These are phyloP conservation scores for Escovopsis sp. DNA, from an alignment of 2,329 filamentous ascomycete genomes.

Conservation along the genomic window DNA sequence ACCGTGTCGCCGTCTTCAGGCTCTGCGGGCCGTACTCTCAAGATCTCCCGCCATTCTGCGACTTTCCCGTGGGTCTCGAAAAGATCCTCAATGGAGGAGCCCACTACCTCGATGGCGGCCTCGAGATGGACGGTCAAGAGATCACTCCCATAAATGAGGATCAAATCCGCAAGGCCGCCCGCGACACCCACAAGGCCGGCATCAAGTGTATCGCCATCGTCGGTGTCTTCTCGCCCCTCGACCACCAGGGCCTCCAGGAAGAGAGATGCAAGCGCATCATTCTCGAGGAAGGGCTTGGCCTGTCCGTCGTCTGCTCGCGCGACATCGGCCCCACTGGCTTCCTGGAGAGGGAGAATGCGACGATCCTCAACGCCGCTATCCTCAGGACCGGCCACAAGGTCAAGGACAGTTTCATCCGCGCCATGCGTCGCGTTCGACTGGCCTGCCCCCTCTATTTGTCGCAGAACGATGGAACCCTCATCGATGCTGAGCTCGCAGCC, in stretches of 20 bases:
- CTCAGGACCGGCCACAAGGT: conserved; percentile 31
- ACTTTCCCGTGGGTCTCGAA: conserved; percentile 27
- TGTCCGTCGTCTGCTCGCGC: conserved; percentile 27
- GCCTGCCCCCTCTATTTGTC: conserved; percentile 33
- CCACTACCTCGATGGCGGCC: conserved; percentile 28
- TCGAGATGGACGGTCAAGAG: conserved; percentile 33
- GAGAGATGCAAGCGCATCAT: conserved; percentile 23
- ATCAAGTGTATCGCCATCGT: conserved; percentile 26
- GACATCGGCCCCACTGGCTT: conserved; percentile 29
- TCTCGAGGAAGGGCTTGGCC: conserved; percentile 18
- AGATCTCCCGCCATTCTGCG: conserved; percentile 30
- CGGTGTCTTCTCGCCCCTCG: conserved; percentile 31
- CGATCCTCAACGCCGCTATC: conserved; percentile 39
- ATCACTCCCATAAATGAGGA: conserved; percentile 23
- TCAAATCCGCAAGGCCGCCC: conserved; percentile 21
- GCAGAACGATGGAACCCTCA: conserved; percentile 39
- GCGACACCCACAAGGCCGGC: conserved; percentile 19
- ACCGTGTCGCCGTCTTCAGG: conserved; percentile 30
- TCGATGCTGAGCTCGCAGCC: conserved; percentile 30
- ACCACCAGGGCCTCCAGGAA: conserved; percentile 26
- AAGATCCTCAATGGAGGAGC: conserved; percentile 26
- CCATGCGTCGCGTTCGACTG: conserved; percentile 27
- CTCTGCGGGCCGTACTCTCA: conserved; percentile 30
- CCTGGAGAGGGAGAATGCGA: conserved; percentile 36
- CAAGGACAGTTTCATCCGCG: conserved; percentile 30